These are phyloP conservation scores for Glomus cerebriforme DNA, from an alignment of 192 early-diverging fungal genomes.

Conservation along the genomic window DNA sequence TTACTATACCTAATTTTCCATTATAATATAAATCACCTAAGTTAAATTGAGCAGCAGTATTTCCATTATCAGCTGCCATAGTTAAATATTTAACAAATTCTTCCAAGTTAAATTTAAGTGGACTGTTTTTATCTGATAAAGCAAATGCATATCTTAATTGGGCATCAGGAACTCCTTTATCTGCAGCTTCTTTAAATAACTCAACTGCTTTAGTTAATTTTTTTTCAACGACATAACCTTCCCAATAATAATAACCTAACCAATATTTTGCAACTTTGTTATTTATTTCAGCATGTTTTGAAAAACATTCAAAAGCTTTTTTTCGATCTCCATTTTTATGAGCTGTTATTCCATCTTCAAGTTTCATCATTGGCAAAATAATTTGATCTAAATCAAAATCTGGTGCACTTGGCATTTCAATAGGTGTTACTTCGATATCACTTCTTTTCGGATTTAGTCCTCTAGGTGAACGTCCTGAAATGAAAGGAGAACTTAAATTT, in stretches of 20 bases:
- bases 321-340: neutral
- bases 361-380: neutral
- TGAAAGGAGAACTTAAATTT: too few species aligned
- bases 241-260: neutral
- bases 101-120: neutral
- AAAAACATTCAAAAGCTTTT: neutral
- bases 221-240: neutral
- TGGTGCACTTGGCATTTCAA: too few species aligned
- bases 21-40: slow-evolving; percentile 2
- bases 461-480: too few species aligned
- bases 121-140: slow-evolving; percentile 14
- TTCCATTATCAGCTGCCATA: slow-evolving; percentile 7
- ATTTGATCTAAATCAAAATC: neutral
- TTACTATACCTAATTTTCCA: neutral
- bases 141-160: neutral
- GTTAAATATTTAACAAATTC: neutral
- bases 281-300: neutral
- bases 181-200: slow-evolving; percentile 2
- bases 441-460: neutral
- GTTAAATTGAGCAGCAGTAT: neutral
- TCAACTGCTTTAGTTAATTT: neutral
- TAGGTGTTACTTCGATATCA: neutral
- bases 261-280: neutral
- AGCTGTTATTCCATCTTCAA: neutral
- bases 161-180: neutral